Conservation (phyloP, 169 alveolate species). For the Eimeria maxima region DNA sequence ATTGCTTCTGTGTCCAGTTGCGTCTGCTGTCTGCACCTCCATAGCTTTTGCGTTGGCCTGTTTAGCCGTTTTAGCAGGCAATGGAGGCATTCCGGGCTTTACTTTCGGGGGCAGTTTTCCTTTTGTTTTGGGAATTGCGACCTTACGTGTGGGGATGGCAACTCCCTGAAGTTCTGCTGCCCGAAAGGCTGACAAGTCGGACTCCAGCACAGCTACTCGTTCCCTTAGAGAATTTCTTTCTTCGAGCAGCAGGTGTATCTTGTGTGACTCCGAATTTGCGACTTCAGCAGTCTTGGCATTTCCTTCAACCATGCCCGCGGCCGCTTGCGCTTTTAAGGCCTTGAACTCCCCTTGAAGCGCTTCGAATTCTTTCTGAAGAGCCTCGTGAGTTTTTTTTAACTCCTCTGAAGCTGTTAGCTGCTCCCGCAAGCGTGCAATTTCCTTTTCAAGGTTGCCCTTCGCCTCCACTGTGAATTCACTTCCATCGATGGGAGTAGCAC, state of each 20-base stretch:
- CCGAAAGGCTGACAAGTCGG: slow-evolving; percentile 23
- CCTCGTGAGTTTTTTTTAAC: not conserved
- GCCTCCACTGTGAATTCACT: not conserved
- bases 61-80: slow-evolving; percentile 6
- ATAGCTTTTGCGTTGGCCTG: not conserved
- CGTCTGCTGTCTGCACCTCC: not conserved
- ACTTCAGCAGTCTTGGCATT: not conserved
- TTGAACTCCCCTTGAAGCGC: slow-evolving; percentile 55
- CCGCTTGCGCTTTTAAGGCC: slow-evolving; percentile 2
- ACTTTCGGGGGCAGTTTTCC: slow-evolving; percentile 6
- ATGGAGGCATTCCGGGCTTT: not conserved
- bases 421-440: slow-evolving; percentile 47
- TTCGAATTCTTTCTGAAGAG: slow-evolving; percentile 62
- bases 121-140: not conserved
- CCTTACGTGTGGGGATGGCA: too few relatives aligned
- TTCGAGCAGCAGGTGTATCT: not conserved
- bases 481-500: not conserved
- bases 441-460: slow-evolving; percentile 58
- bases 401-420: slow-evolving; percentile 27
- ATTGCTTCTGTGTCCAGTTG: not conserved
- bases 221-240: slow-evolving; percentile 63
- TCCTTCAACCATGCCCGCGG: not conserved
- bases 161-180: not conserved
- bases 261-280: not conserved
- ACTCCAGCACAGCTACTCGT: slow-evolving; percentile 47